Evolutionary conservation across 805 yeast species (phyloP), one percentile per base, ranked within the genome.

Genomic region (Saitoella complicata): DNA sequence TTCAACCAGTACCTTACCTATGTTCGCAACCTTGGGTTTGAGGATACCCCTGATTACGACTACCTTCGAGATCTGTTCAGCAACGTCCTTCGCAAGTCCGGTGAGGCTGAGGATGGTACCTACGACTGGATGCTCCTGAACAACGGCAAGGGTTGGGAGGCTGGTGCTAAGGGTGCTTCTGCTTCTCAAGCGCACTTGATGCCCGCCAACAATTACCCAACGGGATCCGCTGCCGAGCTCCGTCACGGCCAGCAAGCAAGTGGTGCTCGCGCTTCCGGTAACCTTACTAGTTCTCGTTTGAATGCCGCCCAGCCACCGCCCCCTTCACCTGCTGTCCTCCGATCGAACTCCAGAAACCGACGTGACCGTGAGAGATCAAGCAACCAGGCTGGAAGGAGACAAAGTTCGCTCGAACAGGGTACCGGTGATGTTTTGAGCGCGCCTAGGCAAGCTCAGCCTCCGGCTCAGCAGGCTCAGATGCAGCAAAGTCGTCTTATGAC

Each of bases 81-180:
- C 51, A 76, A 83, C 49, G 91, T 86, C 0, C 65, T 91, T 49
- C 77, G 76, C 42, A 77, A 80, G 33, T 69, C 79, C 43, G 80
- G 78, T 42, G 83, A 78, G 49, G 62, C 62, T 35, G 80, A 77
- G 43, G 96, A 91, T 63, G 94, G 83, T 40, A 87, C 83, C 57
- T 91, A 86, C 63, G 98, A 91, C 67, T 91, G 98, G 98, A 84
- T 86, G 95, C 82, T 80, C 56, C 70, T 91, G 54, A 91, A 91
- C 60, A 84, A 82, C 46, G 97, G 97, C 48, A 78, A 79, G 61
- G 97, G 97, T 44, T 88, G 95, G 95, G 97, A 91, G 64, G 73
- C 83, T 32, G 68, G 81, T 36, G 31, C 48, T 33, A 46, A 53
- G 50, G 50, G 50, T 31, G 38, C 53, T 9, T 41, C 48, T 9